Evolutionary conservation across 306 rosid genomes (phyloP), one percentile per base, ranked within the genome.

Genomic region (Quercus suber): DNA sequence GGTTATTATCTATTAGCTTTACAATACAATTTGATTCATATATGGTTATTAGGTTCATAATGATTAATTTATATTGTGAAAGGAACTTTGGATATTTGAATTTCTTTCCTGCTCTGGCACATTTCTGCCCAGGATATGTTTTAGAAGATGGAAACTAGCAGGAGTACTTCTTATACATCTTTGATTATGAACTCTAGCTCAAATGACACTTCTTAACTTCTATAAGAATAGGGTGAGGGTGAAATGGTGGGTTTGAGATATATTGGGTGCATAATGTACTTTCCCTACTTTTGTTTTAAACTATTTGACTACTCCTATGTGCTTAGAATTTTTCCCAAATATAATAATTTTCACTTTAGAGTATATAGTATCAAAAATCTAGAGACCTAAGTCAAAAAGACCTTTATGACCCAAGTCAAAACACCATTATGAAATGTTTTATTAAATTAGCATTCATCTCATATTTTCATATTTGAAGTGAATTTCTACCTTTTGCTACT

Each of bases 391-490:
- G 19, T 61, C 19, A 27, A 63, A 63, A 63, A 27, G 20, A 35
- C n/a, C 5, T 7, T 8, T 35, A 18, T 60, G 74, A 82, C 33
- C 4, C 4, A 28, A 14, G n/a, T 63, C 20, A 63, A 63, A 63
- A 27, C 41, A 35, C n/a, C 3, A 3, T 9, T 35, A 8, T 67
- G 74, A 82, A 72, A 69, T 83, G 21, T 81, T 81, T 63, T 57
- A 81, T 81, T 77, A 83, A 79, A 81, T 84, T 77, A 80, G 69
- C 63, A 72, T 83, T 74, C 83, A 79, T 76, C 33, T 49, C 35
- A 18, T 63, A 33, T 78, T 76, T 20, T 49, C 35, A 18, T 63
- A 33, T 78, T 65, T n/a, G 53, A 28, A n/a, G 53, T 19, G 35
- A 37, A 0, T 28, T 14, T 27, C 69, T 28, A 27, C 21, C 27